Evolutionary conservation across 1,284 basidiomycete species (phyloP), one percentile per base, ranked within the genome.

Genomic region (Phenoliferia sp.): DNA sequence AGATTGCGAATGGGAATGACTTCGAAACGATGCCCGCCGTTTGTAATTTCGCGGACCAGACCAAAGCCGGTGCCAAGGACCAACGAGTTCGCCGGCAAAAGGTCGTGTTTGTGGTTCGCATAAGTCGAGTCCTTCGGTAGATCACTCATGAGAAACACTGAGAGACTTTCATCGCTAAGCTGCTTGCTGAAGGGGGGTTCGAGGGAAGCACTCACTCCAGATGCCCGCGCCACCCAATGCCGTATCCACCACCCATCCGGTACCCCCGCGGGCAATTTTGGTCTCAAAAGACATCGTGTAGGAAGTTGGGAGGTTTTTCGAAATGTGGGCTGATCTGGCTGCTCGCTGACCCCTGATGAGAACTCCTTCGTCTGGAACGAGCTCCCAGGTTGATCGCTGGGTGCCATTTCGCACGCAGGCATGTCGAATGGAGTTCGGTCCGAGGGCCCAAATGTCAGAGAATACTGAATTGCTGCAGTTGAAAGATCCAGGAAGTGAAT

Each of bases 271-370:
- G 7, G 52, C 62, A 26, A 67, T 67, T 50, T 52, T 67, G 7
- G 61, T 57, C 29, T 67, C 62, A 59, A 63, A 67, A 3, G 66
- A 60, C 10, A 67, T 33, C 7, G 39, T 67, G 61, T 67, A 67
- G 57, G 58, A 63, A n/a, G 57, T 26, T 63, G 34, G 66, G 6
- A 59, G 57, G 10, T 59, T 22, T 1, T 2, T 6, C 33, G 17
- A 26, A 5, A 35, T 5, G 9, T 35, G 2, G 33, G 32, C 6
- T 3, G 57, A n/a, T 26, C 32, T 10, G 9, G 22, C 57, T 7
- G 32, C 19, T 32, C 62, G 52, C 29, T 67, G 66, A 0, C 62
- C 66, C 12, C 62, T 61, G 26, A 63, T 44, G 28, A 58, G 61
- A 36, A 52, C 62, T 16, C 66, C 66, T 3, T 59, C 50, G 3